phyloP scores from a whole-genome alignment of 768 basidiomycete species.

The Agrocybe pediades region DNA sequence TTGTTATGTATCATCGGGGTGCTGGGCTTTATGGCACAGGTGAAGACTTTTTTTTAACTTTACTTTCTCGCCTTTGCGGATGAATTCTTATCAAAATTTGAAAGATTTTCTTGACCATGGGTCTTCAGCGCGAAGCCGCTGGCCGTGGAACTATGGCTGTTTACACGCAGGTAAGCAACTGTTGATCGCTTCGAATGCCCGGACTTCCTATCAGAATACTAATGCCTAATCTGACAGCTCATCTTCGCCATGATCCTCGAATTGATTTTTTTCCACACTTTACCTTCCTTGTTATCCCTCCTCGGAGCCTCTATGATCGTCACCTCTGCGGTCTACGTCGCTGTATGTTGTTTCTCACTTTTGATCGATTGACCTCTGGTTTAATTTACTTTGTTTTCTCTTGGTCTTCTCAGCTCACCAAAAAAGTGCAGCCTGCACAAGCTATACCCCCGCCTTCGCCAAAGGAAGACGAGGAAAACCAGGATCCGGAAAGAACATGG shows the following conservation, averaged over 20 bases:
- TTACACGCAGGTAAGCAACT: slow-evolving; percentile 37
- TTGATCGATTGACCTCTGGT: not conserved
- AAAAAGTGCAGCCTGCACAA: not conserved
- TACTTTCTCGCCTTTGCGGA: not conserved
- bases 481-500: slow-evolving; percentile 18
- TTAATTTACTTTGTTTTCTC: no score
- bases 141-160: slow-evolving; percentile 53
- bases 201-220: not conserved
- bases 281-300: slow-evolving; percentile 58
- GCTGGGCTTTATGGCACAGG: slow-evolving; percentile 54
- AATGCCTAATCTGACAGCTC: slow-evolving; percentile 36
- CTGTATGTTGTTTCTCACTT: slow-evolving; percentile 41
- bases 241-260: slow-evolving; percentile 71
- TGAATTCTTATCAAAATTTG: no score
- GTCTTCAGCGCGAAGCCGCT: slow-evolving; percentile 13
- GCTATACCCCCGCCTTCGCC: not conserved
- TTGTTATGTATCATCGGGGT: slow-evolving; percentile 50
- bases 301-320: slow-evolving; percentile 68
- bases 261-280: slow-evolving; percentile 58
- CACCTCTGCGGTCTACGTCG: slow-evolving; percentile 60
- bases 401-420: not conserved
- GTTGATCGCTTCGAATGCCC: slow-evolving; percentile 1
- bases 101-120: slow-evolving; percentile 43
- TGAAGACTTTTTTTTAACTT: slow-evolving; percentile 17
- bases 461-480: not conserved